Evolutionary conservation across 768 basidiomycete genomes (phyloP).

Genomic region (Pisolithus sp.): DNA sequence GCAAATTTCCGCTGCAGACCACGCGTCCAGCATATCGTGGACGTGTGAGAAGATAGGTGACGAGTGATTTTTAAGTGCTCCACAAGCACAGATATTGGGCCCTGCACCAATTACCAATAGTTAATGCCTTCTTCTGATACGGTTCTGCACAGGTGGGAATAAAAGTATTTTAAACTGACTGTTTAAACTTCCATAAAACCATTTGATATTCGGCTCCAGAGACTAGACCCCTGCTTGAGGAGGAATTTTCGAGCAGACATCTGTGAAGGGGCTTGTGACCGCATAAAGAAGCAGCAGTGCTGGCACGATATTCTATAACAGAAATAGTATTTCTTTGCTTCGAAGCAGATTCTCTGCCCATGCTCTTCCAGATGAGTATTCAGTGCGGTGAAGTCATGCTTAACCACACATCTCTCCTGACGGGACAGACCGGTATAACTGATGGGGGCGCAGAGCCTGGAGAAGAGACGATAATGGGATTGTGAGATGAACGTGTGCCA

Average conservation of each 20-base stretch:
- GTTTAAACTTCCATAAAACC: constrained; percentile 1
- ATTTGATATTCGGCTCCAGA: neutral
- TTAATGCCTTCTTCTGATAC: too few relatives aligned
- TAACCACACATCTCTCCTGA: too few relatives aligned
- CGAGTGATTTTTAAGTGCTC: neutral
- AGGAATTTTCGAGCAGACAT: neutral
- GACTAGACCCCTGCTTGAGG: neutral
- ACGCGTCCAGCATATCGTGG: neutral
- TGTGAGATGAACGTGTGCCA: neutral
- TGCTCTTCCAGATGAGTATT: neutral
- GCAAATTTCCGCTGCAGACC: neutral
- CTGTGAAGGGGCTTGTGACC: neutral
- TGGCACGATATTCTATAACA: neutral
- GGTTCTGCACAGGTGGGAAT: constrained; percentile 1
- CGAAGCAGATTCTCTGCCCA: neutral
- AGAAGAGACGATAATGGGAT: neutral
- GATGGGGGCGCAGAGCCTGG: neutral
- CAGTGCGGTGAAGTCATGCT: neutral
- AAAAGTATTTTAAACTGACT: neutral
- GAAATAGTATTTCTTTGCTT: neutral
- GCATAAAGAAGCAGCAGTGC: neutral
- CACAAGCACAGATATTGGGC: neutral
- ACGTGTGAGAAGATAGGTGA: neutral
- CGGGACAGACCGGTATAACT: too few relatives aligned
- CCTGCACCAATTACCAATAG: neutral